Evolutionary conservation across 2,329 filamentous ascomycete genomes (phyloP).

Genomic region (Penicillium sp.): DNA sequence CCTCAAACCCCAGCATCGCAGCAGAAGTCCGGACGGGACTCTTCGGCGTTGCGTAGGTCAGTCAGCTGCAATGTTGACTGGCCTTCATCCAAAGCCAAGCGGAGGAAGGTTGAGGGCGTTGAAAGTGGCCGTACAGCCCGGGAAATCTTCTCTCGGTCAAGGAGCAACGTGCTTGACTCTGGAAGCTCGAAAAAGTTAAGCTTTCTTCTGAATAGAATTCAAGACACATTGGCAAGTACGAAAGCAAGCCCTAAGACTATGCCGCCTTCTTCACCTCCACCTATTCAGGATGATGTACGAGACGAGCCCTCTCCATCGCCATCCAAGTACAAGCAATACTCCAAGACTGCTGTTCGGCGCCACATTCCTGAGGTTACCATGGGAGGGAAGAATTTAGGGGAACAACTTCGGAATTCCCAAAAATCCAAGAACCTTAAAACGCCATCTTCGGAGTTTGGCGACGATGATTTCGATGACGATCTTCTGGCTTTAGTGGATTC

Average conservation of each 20-base stretch:
- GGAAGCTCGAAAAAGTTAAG: constrained; percentile 46
- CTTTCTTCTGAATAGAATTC: constrained; percentile 64
- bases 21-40: constrained; percentile 38
- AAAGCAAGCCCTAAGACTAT: constrained; percentile 26
- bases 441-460: constrained; percentile 44
- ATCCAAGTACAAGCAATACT: constrained; percentile 16
- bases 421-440: constrained; percentile 18
- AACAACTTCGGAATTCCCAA: constrained; percentile 10
- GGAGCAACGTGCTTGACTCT: constrained; percentile 36
- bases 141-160: constrained; percentile 39
- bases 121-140: constrained; percentile 44
- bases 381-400: constrained; percentile 7
- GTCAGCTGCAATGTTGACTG: constrained; percentile 68
- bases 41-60: constrained; percentile 56
- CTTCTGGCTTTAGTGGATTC: constrained; percentile 39
- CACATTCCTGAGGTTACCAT: constrained; percentile 14
- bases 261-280: constrained; percentile 43
- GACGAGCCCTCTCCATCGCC: constrained; percentile 32
- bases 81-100: constrained; percentile 59
- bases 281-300: constrained; percentile 28
- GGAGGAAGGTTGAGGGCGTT: constrained; percentile 55
- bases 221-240: constrained; percentile 44
- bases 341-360: not conserved
- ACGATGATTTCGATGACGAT: constrained; percentile 45
- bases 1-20: constrained; percentile 58